Base-by-base conservation (phyloP, 1,284 basidiomycete species). In the Cerioporus squamosus region DNA sequence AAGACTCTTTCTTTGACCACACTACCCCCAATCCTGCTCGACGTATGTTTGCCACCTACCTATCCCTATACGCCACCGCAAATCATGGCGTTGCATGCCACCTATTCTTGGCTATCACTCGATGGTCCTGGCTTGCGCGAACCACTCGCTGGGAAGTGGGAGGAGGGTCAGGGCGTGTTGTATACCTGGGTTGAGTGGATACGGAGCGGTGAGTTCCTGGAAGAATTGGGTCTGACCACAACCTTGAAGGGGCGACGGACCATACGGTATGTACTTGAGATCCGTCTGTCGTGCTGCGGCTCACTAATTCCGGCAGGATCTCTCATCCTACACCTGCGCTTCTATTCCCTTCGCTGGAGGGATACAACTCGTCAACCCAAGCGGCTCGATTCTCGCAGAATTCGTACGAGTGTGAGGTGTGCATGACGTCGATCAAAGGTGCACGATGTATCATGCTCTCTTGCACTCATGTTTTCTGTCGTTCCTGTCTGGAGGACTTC, bases 401-500 rank as follows among this genome's bases (percentile, higher is more conserved):
- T 29, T 84, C 87, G 0, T 88, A 88, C 70, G 71, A 76, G 45
- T 93, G 91, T 68, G 77, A 84, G 29, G 82, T 93, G 39, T 93
- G 91, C 69, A 74, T 93, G n/a, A 79, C 81, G 20, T 80, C 83
- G 2, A 75, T 83, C 60, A 91, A 90, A 68, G 92, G 92, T 44
- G 76, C 81, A 0, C 81, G 82, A 60, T 93, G 91, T 68, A 67
- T 92, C 12, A 77, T 82, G 56, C 77, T 94, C 23, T 69, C 77
- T 2, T 94, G 92, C 68, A 70, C 71, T 2, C 91, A 93, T 70
- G 80, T 91, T 17, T 93, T 92, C 70, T 94, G 91, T 70, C 81
- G 83, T 23, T 69, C 79, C 9, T 94, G 91, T 69, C 72, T 94
- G 39, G 77, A 79, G 53, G 86, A 89, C 62, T 93, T 88, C 69